These are phyloP conservation scores for Kappamyces sp. DNA, from an alignment of 192 early-diverging fungal species.

Conservation along the genomic window DNA sequence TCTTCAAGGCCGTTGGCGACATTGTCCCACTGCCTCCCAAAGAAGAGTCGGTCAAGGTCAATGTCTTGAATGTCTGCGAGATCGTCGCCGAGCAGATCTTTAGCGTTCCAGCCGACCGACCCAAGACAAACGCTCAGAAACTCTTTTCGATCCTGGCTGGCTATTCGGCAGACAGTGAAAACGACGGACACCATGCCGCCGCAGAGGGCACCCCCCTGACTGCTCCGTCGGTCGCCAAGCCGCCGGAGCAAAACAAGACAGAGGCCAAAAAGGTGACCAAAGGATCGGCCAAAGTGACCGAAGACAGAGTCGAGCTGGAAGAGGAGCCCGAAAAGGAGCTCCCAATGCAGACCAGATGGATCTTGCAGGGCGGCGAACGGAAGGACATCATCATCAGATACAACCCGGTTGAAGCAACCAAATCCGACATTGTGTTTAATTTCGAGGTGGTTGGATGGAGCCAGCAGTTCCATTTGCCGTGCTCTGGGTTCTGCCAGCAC, in stretches of 20 bases:
- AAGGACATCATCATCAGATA: constrained; percentile 48
- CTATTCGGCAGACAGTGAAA: constrained; percentile 25
- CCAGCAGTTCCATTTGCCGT: constrained; percentile 31
- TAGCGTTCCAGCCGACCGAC: constrained; percentile 28
- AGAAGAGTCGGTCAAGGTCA: constrained; percentile 15
- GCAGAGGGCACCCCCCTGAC: constrained; percentile 1
- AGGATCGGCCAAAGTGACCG: constrained; percentile 21
- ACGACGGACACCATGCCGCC: constrained; percentile 17
- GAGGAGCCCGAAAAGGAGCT: constrained; percentile 39
- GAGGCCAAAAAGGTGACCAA: constrained; percentile 28
- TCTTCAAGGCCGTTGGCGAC: constrained; percentile 38
- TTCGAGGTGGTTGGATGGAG: constrained; percentile 48
- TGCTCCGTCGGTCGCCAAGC: not conserved
- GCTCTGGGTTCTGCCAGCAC: constrained; percentile 48
- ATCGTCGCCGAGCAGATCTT: constrained; percentile 41
- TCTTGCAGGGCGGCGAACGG: constrained; percentile 41
- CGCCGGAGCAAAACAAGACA: constrained; percentile 12
- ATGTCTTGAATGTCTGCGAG: constrained; percentile 15
- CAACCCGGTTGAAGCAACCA: constrained; percentile 42
- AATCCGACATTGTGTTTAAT: constrained; percentile 38
- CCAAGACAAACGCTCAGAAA: constrained; percentile 17
- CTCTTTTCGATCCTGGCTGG: constrained; percentile 28
- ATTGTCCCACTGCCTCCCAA: constrained; percentile 27
- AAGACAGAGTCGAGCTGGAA: constrained; percentile 25
- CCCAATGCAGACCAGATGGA: constrained; percentile 38